Evolutionary conservation across 306 rosid genomes (phyloP).

Genomic region (Cucurbita maxima): DNA sequence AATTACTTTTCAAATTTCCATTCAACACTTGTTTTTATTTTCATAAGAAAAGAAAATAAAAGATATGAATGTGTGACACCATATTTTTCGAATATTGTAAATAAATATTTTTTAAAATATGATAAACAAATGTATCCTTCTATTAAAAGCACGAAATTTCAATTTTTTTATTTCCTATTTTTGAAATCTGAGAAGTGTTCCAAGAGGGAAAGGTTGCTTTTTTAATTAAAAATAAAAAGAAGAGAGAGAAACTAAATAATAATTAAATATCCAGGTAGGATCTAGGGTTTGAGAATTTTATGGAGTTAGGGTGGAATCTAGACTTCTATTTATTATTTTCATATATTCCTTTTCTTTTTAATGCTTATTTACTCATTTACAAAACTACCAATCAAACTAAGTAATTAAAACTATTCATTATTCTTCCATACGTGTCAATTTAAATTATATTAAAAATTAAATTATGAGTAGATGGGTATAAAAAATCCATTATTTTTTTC

Average conservation of each 20-base stretch:
- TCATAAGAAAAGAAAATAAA: no score
- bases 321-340: not conserved
- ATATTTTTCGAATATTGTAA: not conserved
- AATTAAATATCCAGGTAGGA: not conserved
- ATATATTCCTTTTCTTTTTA: not conserved
- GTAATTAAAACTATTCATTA: no score
- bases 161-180: not conserved
- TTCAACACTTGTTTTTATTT: no score
- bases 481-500: not conserved
- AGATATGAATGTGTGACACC: no score
- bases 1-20: no score
- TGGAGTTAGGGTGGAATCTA: constrained; percentile 7
- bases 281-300: not conserved
- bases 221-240: not conserved
- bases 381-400: not conserved
- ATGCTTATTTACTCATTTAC: not conserved
- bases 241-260: no score
- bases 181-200: not conserved
- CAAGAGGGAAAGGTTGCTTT: not conserved
- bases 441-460: not conserved
- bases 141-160: not conserved
- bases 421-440: no score
- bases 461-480: not conserved
- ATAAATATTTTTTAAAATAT: not conserved
- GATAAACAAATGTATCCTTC: not conserved